A percentile compares a stretch with the other conserved stretches of the same genome.
Conservation (phyloP, 805 yeast genomes). For the Maudiozyma turicensis region DNA sequence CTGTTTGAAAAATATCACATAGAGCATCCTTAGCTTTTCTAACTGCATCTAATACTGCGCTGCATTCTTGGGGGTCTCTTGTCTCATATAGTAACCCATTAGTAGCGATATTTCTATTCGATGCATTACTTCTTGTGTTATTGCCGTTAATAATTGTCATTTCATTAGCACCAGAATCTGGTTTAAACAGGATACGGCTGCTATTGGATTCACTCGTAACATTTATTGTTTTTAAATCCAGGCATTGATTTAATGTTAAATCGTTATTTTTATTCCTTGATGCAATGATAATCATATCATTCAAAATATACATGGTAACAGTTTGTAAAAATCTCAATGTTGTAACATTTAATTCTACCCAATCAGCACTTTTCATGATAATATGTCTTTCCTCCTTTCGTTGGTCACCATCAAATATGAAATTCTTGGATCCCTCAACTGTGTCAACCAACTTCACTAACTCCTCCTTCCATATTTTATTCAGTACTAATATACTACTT, state of each 20-base stretch:
- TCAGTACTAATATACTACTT: slow-evolving; percentile 60
- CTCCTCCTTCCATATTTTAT: slow-evolving; percentile 73
- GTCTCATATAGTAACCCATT: slow-evolving; percentile 15
- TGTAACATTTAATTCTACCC: slow-evolving; percentile 80
- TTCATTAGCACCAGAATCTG: slow-evolving; percentile 8
- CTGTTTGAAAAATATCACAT: slow-evolving; percentile 45
- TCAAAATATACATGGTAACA: slow-evolving; percentile 65
- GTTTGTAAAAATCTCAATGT: slow-evolving; percentile 74
- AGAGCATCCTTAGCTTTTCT: slow-evolving; percentile 55
- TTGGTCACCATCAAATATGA: slow-evolving; percentile 2
- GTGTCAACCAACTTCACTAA: slow-evolving; percentile 61
- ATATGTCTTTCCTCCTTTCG: slow-evolving; percentile 55
- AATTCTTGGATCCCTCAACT: slow-evolving; percentile 68
- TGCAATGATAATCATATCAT: slow-evolving; percentile 70
- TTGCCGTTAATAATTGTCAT: slow-evolving; percentile 1
- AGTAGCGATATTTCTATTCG: slow-evolving; percentile 5
- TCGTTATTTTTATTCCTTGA: slow-evolving; percentile 41
- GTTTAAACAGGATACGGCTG: slow-evolving; percentile 14
- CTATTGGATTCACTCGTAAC: slow-evolving; percentile 28
- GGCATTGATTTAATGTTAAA: slow-evolving; percentile 65
- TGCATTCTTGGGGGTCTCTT: slow-evolving; percentile 18
- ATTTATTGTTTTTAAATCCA: slow-evolving; percentile 59
- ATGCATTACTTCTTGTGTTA: not conserved
- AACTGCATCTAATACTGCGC: slow-evolving; percentile 42
- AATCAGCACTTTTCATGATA: slow-evolving; percentile 65